These are phyloP conservation scores for Candida nemodendra DNA, from an alignment of 805 yeast genomes.

Conservation along the genomic window DNA sequence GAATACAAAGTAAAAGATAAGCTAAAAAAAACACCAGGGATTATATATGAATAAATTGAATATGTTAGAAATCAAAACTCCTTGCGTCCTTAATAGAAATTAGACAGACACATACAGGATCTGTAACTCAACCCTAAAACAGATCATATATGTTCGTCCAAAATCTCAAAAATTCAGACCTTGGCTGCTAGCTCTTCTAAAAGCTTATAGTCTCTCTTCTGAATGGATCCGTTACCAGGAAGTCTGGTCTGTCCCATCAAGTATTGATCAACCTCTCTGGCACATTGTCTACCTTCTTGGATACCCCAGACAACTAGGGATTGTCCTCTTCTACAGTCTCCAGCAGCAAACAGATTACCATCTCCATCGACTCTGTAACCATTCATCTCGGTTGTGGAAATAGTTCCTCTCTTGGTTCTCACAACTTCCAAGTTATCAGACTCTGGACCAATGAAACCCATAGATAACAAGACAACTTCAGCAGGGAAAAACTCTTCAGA, in stretches of 20 bases:
- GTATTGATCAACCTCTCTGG: constrained; percentile 82
- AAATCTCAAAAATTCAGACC: constrained; percentile 32
- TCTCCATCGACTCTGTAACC: constrained; percentile 64
- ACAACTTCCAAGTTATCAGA: constrained; percentile 65
- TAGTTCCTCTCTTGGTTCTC: constrained; percentile 83
- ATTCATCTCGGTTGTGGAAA: constrained; percentile 57
- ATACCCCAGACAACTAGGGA: constrained; percentile 98
- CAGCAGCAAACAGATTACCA: constrained; percentile 86
- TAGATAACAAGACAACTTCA: constrained; percentile 86
- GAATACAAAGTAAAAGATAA: too few relatives aligned
- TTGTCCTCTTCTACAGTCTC: constrained; percentile 99
- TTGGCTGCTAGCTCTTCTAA: constrained; percentile 74
- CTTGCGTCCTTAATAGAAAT: too few relatives aligned
- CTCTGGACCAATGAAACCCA: constrained; percentile 98
- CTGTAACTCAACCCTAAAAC: too few relatives aligned
- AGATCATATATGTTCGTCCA: too few relatives aligned
- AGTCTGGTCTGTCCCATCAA: constrained; percentile 77
- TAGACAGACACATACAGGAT: too few relatives aligned
- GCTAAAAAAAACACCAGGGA: too few relatives aligned
- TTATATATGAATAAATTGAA: too few relatives aligned
- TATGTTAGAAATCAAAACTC: too few relatives aligned
- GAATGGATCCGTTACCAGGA: constrained; percentile 94
- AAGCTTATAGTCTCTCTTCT: constrained; percentile 75
- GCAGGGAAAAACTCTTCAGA: constrained; percentile 94
- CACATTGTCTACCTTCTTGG: constrained; percentile 99